Evolutionary conservation across 345 rosid species (phyloP).

Genomic region (Psidium friedrichsthalianum): DNA sequence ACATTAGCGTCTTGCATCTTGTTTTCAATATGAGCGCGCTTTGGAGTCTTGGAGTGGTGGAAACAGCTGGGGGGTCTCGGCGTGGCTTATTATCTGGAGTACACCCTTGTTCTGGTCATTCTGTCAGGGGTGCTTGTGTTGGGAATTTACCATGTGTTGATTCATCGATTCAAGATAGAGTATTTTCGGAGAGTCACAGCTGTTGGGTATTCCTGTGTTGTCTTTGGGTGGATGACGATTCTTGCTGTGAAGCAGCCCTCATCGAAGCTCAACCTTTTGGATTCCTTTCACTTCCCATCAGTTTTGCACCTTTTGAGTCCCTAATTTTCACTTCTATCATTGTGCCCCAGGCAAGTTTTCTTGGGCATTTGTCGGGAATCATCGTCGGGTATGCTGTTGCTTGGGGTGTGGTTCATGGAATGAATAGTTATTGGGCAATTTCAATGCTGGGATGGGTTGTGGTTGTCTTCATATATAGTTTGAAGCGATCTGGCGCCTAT

Average conservation of each 20-base stretch:
- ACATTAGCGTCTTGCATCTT: conserved; percentile 84
- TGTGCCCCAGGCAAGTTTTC: conserved; percentile 96
- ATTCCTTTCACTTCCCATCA: conserved; percentile 83
- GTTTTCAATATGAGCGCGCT: conserved; percentile 96
- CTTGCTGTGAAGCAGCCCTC: conserved; percentile 93
- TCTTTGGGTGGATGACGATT: conserved; percentile 98
- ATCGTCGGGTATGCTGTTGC: conserved; percentile 84
- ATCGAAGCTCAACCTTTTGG: conserved; percentile 84
- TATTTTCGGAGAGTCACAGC: conserved; percentile 89
- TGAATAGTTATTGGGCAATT: conserved; percentile 92
- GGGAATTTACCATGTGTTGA: conserved; percentile 71
- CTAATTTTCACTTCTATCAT: conserved; percentile 90
- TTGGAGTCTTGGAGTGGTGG: conserved; percentile 94
- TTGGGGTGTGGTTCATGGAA: conserved; percentile 90
- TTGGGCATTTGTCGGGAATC: conserved; percentile 91
- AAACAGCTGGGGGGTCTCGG: conserved; percentile 85
- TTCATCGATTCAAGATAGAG: conserved; percentile 64
- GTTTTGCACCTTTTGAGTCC: conserved; percentile 94
- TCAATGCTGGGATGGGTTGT: conserved; percentile 79
- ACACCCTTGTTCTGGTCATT: conserved; percentile 67
- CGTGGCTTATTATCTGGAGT: conserved; percentile 69
- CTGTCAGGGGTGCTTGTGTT: conserved; percentile 70
- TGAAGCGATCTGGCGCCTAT: conserved; percentile 84
- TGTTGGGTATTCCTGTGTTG: conserved; percentile 98
- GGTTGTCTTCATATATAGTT: conserved; percentile 59